These are phyloP conservation scores for Myochromella boudieri DNA, from an alignment of 768 basidiomycete genomes.

Conservation along the genomic window DNA sequence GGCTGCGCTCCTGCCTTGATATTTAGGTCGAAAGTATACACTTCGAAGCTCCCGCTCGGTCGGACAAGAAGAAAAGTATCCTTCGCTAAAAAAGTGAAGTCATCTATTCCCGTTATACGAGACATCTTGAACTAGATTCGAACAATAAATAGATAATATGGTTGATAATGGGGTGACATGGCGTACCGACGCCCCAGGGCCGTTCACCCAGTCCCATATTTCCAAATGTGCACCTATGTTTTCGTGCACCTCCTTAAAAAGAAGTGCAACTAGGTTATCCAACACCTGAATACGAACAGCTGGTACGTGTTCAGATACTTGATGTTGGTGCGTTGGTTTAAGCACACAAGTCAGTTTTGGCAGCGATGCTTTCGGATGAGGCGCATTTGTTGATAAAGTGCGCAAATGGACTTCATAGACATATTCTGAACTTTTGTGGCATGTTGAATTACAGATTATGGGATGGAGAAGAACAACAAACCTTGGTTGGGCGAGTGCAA, in stretches of 20 bases:
- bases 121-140: slow-evolving; percentile 43
- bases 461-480: slow-evolving; percentile 23
- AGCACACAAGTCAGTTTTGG: slow-evolving; percentile 38
- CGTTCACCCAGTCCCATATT: slow-evolving; percentile 51
- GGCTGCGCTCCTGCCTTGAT: too few relatives aligned
- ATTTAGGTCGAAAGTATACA: slow-evolving; percentile 46
- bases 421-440: slow-evolving; percentile 32
- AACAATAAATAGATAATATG: background rate
- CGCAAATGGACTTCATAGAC: slow-evolving; percentile 52
- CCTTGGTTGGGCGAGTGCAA: slow-evolving; percentile 41
- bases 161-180: background rate
- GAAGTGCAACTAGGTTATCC: slow-evolving; percentile 45
- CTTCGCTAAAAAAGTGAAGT: slow-evolving; percentile 50
- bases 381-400: slow-evolving; percentile 48
- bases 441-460: background rate
- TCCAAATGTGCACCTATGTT: slow-evolving; percentile 43
- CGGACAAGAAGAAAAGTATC: slow-evolving; percentile 47
- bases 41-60: slow-evolving; percentile 46
- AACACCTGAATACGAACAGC: slow-evolving; percentile 47
- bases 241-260: slow-evolving; percentile 46
- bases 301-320: slow-evolving; percentile 32
- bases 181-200: slow-evolving; percentile 41
- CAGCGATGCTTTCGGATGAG: slow-evolving; percentile 44
- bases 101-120: slow-evolving; percentile 46
- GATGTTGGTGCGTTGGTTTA: slow-evolving; percentile 27